These are phyloP conservation scores for Eucalyptus melliodora DNA, from an alignment of 345 rosid genomes.

Conservation along the genomic window DNA sequence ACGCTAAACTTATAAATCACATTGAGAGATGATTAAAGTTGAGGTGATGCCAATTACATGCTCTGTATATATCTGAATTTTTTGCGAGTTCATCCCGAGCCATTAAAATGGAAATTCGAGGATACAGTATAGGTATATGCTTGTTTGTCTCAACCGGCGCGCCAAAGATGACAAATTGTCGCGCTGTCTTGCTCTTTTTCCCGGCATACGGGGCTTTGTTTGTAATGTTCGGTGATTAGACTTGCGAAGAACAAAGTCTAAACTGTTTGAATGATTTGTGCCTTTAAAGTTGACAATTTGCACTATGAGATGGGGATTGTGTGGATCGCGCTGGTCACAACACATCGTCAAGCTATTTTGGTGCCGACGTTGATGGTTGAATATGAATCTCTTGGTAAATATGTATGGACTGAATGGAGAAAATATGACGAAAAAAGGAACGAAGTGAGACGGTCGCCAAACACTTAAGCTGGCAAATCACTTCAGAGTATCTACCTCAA, in stretches of 20 bases:
- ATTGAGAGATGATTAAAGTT: not conserved
- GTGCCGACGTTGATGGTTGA: not conserved
- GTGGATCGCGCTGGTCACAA: not conserved
- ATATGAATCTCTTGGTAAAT: not conserved
- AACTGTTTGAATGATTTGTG: not conserved
- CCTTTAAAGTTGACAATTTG: not conserved
- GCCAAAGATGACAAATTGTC: not conserved
- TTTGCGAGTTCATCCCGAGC: not conserved
- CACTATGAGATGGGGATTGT: not conserved
- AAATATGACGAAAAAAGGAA: not conserved
- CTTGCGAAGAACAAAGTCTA: not conserved
- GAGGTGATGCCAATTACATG: not conserved
- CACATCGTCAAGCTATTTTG: not conserved
- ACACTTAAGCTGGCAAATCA: not conserved
- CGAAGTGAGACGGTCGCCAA: not conserved
- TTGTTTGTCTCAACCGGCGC: not conserved
- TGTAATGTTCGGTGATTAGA: not conserved
- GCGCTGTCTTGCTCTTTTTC: not conserved
- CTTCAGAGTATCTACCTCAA: not conserved
- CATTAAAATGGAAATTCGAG: not conserved
- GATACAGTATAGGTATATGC: not conserved
- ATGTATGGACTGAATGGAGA: not conserved
- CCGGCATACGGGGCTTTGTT: not conserved
- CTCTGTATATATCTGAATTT: not conserved
- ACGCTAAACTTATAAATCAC: not conserved